Evolutionary conservation across 176 grass and related monocot genomes (phyloP), one percentile per base, ranked within the genome.

Genomic region (Musa schizocarpa): DNA sequence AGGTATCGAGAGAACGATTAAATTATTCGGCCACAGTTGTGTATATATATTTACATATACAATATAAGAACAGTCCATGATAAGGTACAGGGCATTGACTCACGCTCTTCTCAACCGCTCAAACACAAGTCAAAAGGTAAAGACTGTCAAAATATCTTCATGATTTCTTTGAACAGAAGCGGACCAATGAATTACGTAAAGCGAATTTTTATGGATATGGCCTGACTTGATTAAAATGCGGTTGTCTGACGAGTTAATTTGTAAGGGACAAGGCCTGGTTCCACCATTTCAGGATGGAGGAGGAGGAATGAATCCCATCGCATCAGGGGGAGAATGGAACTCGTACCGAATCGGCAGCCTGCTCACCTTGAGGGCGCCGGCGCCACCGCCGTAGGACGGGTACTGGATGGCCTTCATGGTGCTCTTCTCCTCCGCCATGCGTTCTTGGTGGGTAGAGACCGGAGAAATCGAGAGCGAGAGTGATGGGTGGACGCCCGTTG

Each of bases 351-450:
- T 27, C 0, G 11, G 26, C 12, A 0, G 13, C 12, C 10, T 68
- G 65, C 24, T 68, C 53, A 54, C 89, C 89, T 92, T 83, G 16
- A 88, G 86, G 12, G 69, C 71, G 0, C 19, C 57, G 4, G 74
- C 67, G 14, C 86, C 83, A 9, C 89, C 89, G 19, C 89, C 78
- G 52, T 86, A 92, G 34, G 73, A 11, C 21, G 59, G 67, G 75
- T 88, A 92, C 65, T 79, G 89, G 52, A 88, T n/a, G 2, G 86
- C 80, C 17, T 65, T 75, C 89, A 86, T 88, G 81, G 75, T 86
- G 54, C 58, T 48, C 9, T 34, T 19, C 48, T 50, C 51, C 68
- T 70, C 65, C 27, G 65, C 68, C 68, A 70, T 70, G 34, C 4
- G 34, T 43, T 43, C 34, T 43, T 8, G 68, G 19, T 16, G 63